A percentile compares a stretch with the other conserved stretches of the same genome.
These are phyloP conservation scores for Tulasnella sp. DNA, from an alignment of 768 basidiomycete genomes.

Conservation along the genomic window DNA sequence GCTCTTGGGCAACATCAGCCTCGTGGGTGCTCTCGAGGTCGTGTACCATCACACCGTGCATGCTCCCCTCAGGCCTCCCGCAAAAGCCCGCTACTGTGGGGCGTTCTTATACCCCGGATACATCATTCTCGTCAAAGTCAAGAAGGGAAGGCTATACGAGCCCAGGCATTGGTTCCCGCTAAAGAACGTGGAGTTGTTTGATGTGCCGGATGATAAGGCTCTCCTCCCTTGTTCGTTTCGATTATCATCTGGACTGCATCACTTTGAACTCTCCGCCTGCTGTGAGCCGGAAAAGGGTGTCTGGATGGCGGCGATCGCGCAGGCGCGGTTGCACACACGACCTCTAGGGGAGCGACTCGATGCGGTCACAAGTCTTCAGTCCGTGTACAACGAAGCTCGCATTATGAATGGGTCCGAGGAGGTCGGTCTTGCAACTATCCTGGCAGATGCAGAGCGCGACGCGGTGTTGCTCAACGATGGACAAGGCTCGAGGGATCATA, in stretches of 20 bases:
- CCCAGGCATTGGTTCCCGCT: slow-evolving; percentile 81
- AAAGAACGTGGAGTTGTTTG: slow-evolving; percentile 54
- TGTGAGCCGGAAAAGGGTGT: slow-evolving; percentile 73
- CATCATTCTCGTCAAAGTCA: slow-evolving; percentile 74
- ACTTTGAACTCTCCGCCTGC: slow-evolving; percentile 76
- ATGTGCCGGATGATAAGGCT: slow-evolving; percentile 47
- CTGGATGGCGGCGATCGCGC: slow-evolving; percentile 65
- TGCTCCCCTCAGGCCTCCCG: slow-evolving; percentile 34
- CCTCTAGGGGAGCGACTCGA: background rate
- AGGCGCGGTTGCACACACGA: slow-evolving; percentile 27
- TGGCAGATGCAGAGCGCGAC: background rate
- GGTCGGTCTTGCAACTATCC: background rate
- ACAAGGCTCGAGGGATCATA: background rate
- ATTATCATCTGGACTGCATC: slow-evolving; percentile 51
- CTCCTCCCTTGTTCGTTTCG: slow-evolving; percentile 73
- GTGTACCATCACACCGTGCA: slow-evolving; percentile 51
- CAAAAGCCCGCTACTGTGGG: slow-evolving; percentile 76
- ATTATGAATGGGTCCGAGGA: background rate
- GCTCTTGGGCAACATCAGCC: slow-evolving; percentile 63
- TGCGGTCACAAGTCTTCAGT: slow-evolving; percentile 19
- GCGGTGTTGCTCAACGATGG: background rate
- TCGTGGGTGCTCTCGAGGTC: slow-evolving; percentile 82
- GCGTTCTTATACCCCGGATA: slow-evolving; percentile 83
- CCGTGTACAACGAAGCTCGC: background rate
- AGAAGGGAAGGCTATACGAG: slow-evolving; percentile 64